Conservation (phyloP, 306 rosid species). For the Begonia loranthoides region DNA sequence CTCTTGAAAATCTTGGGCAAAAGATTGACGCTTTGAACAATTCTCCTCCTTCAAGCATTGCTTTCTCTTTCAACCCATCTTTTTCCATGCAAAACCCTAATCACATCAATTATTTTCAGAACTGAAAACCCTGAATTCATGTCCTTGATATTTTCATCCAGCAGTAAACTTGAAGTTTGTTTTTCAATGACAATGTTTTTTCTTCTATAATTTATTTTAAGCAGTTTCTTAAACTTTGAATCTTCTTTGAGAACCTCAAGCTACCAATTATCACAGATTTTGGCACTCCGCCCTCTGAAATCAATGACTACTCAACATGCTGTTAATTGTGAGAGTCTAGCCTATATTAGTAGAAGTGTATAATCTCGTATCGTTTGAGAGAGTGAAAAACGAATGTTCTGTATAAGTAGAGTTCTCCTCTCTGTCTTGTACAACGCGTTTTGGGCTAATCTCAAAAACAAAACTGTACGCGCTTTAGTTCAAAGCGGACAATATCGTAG, state of each 20-base stretch:
- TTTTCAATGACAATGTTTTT: background rate
- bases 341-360: too few species aligned
- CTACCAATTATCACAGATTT: too few species aligned
- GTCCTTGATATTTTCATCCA: background rate
- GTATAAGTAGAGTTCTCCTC: too few species aligned
- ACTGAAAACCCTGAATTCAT: background rate
- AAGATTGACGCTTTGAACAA: constrained; percentile 43
- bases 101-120: background rate
- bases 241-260: background rate
- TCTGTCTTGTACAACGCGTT: too few species aligned
- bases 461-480: too few species aligned
- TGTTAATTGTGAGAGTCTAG: too few species aligned
- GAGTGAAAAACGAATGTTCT: too few species aligned
- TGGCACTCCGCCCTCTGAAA: too few species aligned
- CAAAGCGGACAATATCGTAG: too few species aligned
- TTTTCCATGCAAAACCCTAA: constrained; percentile 43
- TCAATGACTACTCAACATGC: too few species aligned
- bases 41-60: constrained; percentile 40
- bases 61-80: constrained; percentile 80
- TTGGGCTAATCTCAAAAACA: too few species aligned
- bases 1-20: constrained; percentile 59
- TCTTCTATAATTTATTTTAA: background rate
- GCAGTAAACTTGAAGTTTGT: background rate
- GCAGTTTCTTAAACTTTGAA: background rate
- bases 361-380: too few species aligned